Evolutionary conservation across 2,329 filamentous ascomycete species (phyloP).

Genomic region (Tothia fuscella): DNA sequence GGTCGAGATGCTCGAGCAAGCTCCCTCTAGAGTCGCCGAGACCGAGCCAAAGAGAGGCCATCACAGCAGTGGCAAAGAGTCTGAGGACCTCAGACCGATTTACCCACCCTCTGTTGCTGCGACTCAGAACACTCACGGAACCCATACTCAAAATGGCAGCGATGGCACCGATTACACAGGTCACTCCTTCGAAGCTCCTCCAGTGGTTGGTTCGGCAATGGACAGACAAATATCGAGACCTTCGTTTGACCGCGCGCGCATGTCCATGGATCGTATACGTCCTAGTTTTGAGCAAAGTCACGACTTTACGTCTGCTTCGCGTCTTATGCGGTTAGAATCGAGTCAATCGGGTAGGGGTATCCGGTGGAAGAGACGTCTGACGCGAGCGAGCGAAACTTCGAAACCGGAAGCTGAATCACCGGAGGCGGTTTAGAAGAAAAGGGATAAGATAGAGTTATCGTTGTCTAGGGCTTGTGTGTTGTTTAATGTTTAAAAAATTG

Average conservation of each 20-base stretch:
- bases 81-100: constrained; percentile 84
- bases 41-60: constrained; percentile 19
- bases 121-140: constrained; percentile 57
- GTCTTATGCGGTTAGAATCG: constrained; percentile 67
- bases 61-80: constrained; percentile 38
- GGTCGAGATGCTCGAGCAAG: background rate
- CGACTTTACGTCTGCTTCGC: constrained; percentile 84
- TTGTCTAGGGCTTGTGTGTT: background rate
- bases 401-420: background rate
- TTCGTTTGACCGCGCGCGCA: constrained; percentile 77
- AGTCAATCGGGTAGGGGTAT: constrained; percentile 6
- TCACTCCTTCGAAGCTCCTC: constrained; percentile 31
- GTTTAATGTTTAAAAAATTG: background rate
- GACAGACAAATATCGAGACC: constrained; percentile 56
- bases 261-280: constrained; percentile 75
- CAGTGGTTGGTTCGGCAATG: background rate
- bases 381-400: constrained; percentile 7
- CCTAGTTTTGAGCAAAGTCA: constrained; percentile 76
- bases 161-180: constrained; percentile 72
- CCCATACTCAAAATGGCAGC: constrained; percentile 77
- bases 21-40: constrained; percentile 13
- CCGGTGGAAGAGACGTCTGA: constrained; percentile 7
- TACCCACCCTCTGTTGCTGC: constrained; percentile 81
- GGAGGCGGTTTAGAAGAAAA: constrained; percentile 4
- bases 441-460: background rate